phyloP scores from a whole-genome alignment of 257 asterid genomes.

The Nicotiana knightiana region DNA sequence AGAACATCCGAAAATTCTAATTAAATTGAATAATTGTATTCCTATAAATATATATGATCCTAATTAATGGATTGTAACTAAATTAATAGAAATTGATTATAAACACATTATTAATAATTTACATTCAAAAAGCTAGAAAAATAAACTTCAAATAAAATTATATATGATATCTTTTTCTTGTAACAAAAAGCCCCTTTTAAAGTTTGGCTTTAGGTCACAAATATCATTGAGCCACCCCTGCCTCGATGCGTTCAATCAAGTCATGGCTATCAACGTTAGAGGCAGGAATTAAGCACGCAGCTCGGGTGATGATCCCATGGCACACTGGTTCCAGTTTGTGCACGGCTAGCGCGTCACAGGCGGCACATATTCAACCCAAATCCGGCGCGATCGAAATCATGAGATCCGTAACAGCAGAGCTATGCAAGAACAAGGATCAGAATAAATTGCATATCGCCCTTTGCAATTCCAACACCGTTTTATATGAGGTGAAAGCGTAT shows the following conservation, averaged over 20 bases:
- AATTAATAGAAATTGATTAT: too few species aligned
- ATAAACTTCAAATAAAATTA: too few species aligned
- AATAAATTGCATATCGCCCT: constrained; percentile 71
- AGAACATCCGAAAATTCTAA: too few species aligned
- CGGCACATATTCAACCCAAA: constrained; percentile 62
- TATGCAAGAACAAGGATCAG: constrained; percentile 57
- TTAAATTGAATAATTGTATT: too few species aligned
- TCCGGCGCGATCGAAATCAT: constrained; percentile 53
- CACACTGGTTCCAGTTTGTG: constrained; percentile 60
- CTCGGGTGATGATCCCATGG: constrained; percentile 83
- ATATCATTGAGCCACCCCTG: too few species aligned
- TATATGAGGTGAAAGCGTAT: constrained; percentile 34
- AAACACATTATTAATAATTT: too few species aligned
- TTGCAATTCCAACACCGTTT: constrained; percentile 60
- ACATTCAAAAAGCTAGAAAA: too few species aligned
- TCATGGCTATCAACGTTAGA: constrained; percentile 71
- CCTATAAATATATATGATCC: too few species aligned
- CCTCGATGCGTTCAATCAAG: constrained; percentile 45
- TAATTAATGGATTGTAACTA: too few species aligned
- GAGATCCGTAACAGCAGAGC: constrained; percentile 51
- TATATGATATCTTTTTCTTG: too few species aligned
- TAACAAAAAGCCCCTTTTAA: too few species aligned
- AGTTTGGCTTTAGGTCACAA: too few species aligned
- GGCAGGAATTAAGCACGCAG: constrained; percentile 80
- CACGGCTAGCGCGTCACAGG: constrained; percentile 86